These are phyloP conservation scores for Jacaranda copaia DNA, from an alignment of 257 asterid species.

Conservation along the genomic window DNA sequence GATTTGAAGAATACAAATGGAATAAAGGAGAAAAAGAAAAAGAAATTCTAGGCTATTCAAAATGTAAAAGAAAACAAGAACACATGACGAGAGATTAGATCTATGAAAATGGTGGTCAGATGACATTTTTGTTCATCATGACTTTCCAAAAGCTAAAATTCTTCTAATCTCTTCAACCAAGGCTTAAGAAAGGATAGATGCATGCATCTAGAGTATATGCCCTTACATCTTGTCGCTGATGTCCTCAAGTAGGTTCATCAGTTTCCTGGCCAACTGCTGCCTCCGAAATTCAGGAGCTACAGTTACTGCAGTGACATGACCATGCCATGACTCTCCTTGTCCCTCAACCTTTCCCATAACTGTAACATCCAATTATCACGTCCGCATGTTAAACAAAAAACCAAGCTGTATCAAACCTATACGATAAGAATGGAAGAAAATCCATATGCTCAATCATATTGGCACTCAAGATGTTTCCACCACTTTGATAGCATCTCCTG, in stretches of 20 bases:
- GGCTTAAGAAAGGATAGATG: slow-evolving; percentile 16
- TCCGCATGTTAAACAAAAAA: slow-evolving; percentile 3
- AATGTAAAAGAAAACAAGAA: background rate
- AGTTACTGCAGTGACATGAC: slow-evolving; percentile 95
- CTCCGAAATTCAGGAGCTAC: slow-evolving; percentile 95
- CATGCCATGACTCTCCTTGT: slow-evolving; percentile 99
- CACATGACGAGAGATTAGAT: background rate
- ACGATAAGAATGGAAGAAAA: slow-evolving; percentile 11
- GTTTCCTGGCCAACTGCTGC: slow-evolving; percentile 93
- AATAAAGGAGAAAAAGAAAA: background rate
- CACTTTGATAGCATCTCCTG: slow-evolving; percentile 3
- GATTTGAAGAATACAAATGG: slow-evolving; percentile 1
- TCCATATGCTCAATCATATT: background rate
- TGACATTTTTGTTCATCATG: background rate
- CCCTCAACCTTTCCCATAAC: slow-evolving; percentile 99
- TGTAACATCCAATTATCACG: slow-evolving; percentile 40
- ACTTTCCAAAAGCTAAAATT: background rate
- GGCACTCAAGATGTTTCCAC: slow-evolving; percentile 2
- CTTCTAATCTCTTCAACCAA: background rate
- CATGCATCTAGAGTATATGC: background rate
- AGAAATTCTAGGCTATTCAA: background rate
- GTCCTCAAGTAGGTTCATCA: slow-evolving; percentile 91
- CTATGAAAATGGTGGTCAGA: background rate
- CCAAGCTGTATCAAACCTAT: slow-evolving; percentile 1
- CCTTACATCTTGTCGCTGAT: slow-evolving; percentile 91